Evolutionary conservation across 352 stramenopile genomes (phyloP), one percentile per base, ranked within the genome.

Genomic region (Phytopythium kandeliae): DNA sequence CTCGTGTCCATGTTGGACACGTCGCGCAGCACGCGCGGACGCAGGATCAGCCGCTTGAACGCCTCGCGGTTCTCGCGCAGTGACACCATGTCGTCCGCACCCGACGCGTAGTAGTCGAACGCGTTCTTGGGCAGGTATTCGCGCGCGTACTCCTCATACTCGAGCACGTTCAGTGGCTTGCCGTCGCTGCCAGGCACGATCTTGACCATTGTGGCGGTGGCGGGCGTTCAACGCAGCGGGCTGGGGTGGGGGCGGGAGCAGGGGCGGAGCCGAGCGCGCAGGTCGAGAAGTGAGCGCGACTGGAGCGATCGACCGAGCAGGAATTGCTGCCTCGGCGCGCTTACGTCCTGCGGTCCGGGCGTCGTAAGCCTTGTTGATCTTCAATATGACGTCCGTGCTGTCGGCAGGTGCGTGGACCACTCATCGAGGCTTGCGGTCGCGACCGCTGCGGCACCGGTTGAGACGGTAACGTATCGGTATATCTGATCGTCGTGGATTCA

Each of bases 41-140:
- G 91, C 71, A 98, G 94, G 74, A 97, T 90, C 24, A 98, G 61
- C 26, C 95, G 78, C 41, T 86, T 85, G 65, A 98, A 98, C 2
- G 95, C 93, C 63, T 86, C 67, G 54, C 84, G 85, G 69, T 89
- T 90, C 55, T 89, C 76, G 22, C 67, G 56, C 21, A 92, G 59
- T 56, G 78, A 73, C 34, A 86, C 63, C 84, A 98, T 97, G 53
- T 98, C 93, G 62, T 98, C 92, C 12, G 88, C 89, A 49, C 93
- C 95, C 8, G 85, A 96, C 48, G 77, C 79, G 61, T 97, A 97
- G 70, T 97, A 97, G 62, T 97, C 86, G 63, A 72, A 96, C 13
- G 88, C 71, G 54, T 97, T 95, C 67, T 96, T 97, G 54, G 86
- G 82, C 22, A 97, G 65, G 55, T 95, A 96, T 56, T 89, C 72